Percentiles rank a stretch among this genome's conserved stretches.
phyloP scores from a whole-genome alignment of 1,139 yeast genomes.

The Suhomyces atakaporum region DNA sequence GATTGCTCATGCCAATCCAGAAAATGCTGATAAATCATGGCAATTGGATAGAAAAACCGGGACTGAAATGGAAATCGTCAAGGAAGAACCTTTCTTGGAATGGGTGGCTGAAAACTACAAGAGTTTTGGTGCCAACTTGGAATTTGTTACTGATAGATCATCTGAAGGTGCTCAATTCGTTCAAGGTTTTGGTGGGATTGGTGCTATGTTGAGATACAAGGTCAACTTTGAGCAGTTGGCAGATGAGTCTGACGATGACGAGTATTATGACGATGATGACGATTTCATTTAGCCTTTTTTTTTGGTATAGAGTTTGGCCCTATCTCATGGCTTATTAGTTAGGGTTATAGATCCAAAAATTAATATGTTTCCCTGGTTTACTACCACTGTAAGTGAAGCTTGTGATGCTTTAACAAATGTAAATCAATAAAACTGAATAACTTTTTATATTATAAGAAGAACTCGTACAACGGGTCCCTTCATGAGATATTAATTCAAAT shows the following conservation, averaged over 20 bases:
- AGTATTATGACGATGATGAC: slow-evolving; percentile 77
- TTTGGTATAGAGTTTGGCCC: too few relatives aligned
- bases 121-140: slow-evolving; percentile 90
- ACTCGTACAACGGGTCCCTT: too few relatives aligned
- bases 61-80: slow-evolving; percentile 80
- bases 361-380: too few relatives aligned
- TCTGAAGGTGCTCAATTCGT: slow-evolving; percentile 98
- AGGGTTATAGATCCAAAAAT: too few relatives aligned
- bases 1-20: slow-evolving; percentile 71
- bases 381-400: too few relatives aligned
- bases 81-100: slow-evolving; percentile 83
- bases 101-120: slow-evolving; percentile 98
- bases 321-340: too few relatives aligned
- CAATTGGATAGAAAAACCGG: slow-evolving; percentile 84
- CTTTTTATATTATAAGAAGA: too few relatives aligned
- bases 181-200: slow-evolving; percentile 98
- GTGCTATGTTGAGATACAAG: slow-evolving; percentile 93
- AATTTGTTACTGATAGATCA: slow-evolving; percentile 93
- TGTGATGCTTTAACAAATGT: too few relatives aligned
- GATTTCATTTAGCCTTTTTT: slow-evolving; percentile 50
- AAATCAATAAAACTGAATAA: too few relatives aligned
- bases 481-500: too few relatives aligned
- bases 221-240: slow-evolving; percentile 93
- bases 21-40: slow-evolving; percentile 73
- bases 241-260: slow-evolving; percentile 84